A percentile compares a stretch with the other conserved stretches of the same genome.
phyloP scores from a whole-genome alignment of 179 eudicot species.

The Beta lomatogona region DNA sequence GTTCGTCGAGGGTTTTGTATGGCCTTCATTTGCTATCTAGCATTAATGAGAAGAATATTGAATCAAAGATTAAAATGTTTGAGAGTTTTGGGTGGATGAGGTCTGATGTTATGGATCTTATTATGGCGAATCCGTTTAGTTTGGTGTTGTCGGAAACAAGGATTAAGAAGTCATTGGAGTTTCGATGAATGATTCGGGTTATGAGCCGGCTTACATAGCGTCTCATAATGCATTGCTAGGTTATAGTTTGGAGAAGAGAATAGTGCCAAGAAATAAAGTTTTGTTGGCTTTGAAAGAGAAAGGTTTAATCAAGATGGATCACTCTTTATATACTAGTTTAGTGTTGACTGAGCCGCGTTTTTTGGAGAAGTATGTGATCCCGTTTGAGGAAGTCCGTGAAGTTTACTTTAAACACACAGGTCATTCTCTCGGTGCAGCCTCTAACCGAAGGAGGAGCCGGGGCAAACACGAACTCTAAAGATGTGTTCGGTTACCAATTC shows the following conservation, averaged over 20 bases:
- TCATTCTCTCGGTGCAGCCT: neutral
- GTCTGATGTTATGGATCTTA: conserved; percentile 16
- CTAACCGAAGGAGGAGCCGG: neutral
- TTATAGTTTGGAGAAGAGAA: conserved; percentile 36
- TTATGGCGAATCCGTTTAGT: conserved; percentile 8
- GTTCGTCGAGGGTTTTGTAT: conserved; percentile 20
- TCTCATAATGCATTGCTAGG: neutral
- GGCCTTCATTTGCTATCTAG: conserved; percentile 4
- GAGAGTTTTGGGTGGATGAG: conserved; percentile 48
- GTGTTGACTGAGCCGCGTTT: conserved; percentile 10
- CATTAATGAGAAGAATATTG: neutral
- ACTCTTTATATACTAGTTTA: neutral
- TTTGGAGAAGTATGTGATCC: conserved; percentile 21
- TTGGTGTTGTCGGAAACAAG: conserved; percentile 15
- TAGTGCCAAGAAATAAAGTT: conserved; percentile 30
- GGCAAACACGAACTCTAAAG: too few species aligned
- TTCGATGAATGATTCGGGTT: conserved; percentile 36
- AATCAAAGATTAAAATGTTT: conserved; percentile 22
- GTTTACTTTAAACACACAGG: conserved; percentile 5
- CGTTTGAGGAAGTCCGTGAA: conserved; percentile 28
- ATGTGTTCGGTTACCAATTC: neutral
- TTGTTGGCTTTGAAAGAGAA: conserved; percentile 24
- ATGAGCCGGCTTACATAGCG: conserved; percentile 15
- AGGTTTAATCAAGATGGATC: neutral
- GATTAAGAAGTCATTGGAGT: conserved; percentile 26